Conservation (phyloP, 306 rosid species). For the Carpinus viminea region DNA sequence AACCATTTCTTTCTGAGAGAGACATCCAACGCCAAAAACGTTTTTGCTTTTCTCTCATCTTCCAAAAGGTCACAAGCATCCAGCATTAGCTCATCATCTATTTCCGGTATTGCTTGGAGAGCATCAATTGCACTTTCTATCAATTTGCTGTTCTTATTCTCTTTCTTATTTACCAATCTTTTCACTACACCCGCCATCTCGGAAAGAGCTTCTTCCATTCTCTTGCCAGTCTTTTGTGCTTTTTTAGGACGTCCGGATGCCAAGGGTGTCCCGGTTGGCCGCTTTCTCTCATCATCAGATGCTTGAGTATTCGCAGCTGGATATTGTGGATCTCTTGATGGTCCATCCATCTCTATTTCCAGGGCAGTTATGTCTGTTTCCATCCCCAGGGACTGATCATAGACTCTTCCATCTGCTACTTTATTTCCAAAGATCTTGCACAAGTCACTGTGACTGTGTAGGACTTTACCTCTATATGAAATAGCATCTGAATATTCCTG, state of each 20-base stretch:
- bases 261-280: conserved; percentile 20
- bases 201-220: conserved; percentile 49
- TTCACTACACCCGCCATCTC: conserved; percentile 63
- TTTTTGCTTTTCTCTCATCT: conserved; percentile 67
- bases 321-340: conserved; percentile 23
- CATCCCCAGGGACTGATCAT: conserved; percentile 28
- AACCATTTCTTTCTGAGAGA: conserved; percentile 72
- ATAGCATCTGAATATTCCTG: conserved; percentile 65
- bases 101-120: conserved; percentile 63
- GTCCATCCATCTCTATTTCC: conserved; percentile 37
- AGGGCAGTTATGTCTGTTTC: conserved; percentile 19
- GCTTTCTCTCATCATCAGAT: conserved; percentile 34
- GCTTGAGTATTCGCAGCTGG: conserved; percentile 20
- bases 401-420: conserved; percentile 34
- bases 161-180: conserved; percentile 40
- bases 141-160: conserved; percentile 28
- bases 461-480: conserved; percentile 46
- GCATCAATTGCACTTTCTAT: conserved; percentile 60
- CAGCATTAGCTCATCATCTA: conserved; percentile 68
- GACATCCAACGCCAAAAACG: conserved; percentile 59
- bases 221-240: conserved; percentile 32
- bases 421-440: conserved; percentile 51
- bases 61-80: conserved; percentile 79
- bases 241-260: conserved; percentile 23
- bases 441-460: conserved; percentile 42